Evolutionary conservation across 2,329 filamentous ascomycete species (phyloP).

Genomic region (Penicillium sp.): DNA sequence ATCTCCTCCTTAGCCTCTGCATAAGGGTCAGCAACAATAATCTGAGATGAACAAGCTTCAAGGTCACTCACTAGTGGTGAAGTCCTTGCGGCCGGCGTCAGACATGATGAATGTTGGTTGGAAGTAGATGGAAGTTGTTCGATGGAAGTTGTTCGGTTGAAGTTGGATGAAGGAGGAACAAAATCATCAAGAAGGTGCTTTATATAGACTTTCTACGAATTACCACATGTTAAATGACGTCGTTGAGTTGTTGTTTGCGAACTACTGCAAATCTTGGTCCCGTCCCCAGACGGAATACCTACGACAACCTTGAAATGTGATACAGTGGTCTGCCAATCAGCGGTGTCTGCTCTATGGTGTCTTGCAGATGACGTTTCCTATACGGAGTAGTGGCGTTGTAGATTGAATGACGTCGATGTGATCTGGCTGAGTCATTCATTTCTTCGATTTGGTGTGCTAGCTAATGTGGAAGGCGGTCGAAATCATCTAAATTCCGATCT

Average conservation of each 20-base stretch:
- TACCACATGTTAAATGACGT: conserved; percentile 9
- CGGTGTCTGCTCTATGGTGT: neutral
- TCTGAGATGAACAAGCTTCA: neutral
- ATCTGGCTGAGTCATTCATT: too few relatives aligned
- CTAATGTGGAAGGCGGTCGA: too few relatives aligned
- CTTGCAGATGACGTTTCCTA: neutral
- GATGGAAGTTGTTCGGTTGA: conserved; percentile 3
- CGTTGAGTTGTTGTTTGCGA: conserved; percentile 1
- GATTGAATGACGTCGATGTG: too few relatives aligned
- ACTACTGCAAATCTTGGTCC: neutral
- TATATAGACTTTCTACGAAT: conserved; percentile 3
- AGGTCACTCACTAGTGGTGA: conserved; percentile 44
- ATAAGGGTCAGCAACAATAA: neutral
- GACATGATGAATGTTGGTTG: conserved; percentile 46
- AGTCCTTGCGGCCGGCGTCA: conserved; percentile 58
- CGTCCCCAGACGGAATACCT: neutral
- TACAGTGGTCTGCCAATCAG: neutral
- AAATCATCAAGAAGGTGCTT: neutral
- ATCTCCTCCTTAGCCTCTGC: conserved; percentile 52
- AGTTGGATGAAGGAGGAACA: conserved; percentile 4
- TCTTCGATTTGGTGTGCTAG: too few relatives aligned
- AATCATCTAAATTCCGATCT: too few relatives aligned
- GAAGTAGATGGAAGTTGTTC: conserved; percentile 4
- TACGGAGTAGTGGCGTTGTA: neutral
- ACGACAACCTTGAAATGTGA: conserved; percentile 1